These are phyloP conservation scores for Neoarthrinium moseri DNA, from an alignment of 2,329 filamentous ascomycete genomes.

Conservation along the genomic window DNA sequence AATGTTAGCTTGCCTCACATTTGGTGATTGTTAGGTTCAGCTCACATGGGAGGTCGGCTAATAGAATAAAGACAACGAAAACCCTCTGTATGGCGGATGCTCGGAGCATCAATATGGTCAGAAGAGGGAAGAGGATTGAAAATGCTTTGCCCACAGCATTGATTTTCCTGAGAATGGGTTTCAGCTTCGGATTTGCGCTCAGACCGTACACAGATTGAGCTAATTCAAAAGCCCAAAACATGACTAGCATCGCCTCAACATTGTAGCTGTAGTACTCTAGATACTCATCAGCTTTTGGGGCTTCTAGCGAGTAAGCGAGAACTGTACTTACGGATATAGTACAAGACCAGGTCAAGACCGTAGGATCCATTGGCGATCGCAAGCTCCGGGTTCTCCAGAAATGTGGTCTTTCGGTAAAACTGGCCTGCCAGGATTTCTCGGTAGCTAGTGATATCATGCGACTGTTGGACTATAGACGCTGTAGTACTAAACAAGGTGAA, in stretches of 20 bases:
- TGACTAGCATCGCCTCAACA: constrained; percentile 23
- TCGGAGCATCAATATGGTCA: constrained; percentile 21
- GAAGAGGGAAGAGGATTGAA: constrained; percentile 20
- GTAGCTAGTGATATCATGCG: constrained; percentile 18
- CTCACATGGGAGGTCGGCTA: constrained; percentile 24
- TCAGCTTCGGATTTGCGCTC: constrained; percentile 14
- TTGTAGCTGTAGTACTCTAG: constrained; percentile 24
- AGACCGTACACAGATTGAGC: constrained; percentile 14
- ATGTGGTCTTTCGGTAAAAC: constrained; percentile 14
- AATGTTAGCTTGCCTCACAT: background rate
- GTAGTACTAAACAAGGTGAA: constrained; percentile 19
- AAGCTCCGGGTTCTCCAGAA: constrained; percentile 20
- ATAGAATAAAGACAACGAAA: constrained; percentile 21
- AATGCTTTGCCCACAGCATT: constrained; percentile 19
- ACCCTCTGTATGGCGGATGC: constrained; percentile 15
- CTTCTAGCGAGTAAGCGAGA: no score
- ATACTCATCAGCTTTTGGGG: background rate
- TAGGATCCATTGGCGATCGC: constrained; percentile 24
- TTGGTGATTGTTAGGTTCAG: background rate
- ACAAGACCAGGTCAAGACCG: constrained; percentile 22
- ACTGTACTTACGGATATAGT: constrained; percentile 22
- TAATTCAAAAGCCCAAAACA: constrained; percentile 20
- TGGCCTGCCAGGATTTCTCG: constrained; percentile 16
- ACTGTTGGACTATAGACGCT: constrained; percentile 22
- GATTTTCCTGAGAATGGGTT: constrained; percentile 14